Conservation (phyloP, 768 basidiomycete species). For the Suillus decipiens region DNA sequence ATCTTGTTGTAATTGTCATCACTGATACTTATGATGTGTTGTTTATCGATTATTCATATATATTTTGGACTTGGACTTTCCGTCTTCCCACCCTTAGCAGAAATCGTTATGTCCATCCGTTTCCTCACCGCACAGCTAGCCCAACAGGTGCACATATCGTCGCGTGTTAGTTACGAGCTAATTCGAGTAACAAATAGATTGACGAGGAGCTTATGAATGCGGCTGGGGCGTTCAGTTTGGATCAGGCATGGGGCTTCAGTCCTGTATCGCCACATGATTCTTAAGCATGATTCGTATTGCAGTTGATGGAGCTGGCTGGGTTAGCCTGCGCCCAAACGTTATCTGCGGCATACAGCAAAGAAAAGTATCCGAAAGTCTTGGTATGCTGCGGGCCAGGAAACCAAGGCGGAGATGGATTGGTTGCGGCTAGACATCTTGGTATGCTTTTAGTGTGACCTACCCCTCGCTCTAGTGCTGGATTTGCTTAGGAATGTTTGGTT, state of each 20-base stretch:
- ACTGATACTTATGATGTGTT: neutral
- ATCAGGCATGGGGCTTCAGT: constrained; percentile 59
- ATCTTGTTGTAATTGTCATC: neutral
- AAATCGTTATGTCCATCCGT: constrained; percentile 50
- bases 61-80: neutral
- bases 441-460: constrained; percentile 21
- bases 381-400: constrained; percentile 98
- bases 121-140: constrained; percentile 73
- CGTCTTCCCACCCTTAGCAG: neutral
- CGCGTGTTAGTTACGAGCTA: neutral
- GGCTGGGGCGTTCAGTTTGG: constrained; percentile 90
- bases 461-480: neutral
- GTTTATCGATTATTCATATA: constrained; percentile 7
- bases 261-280: neutral
- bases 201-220: constrained; percentile 92
- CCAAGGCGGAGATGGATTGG: constrained; percentile 95
- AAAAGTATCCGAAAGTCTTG: constrained; percentile 74
- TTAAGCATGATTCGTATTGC: constrained; percentile 10
- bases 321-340: constrained; percentile 90
- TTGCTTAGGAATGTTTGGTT: constrained; percentile 83
- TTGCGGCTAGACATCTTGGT: constrained; percentile 95
- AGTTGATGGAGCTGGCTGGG: constrained; percentile 98
- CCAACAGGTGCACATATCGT: constrained; percentile 58
- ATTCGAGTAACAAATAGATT: constrained; percentile 52
- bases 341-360: constrained; percentile 71